Evolutionary conservation across 2,329 filamentous ascomycete species (phyloP).

Genomic region (Scedosporium aurantiacum): DNA sequence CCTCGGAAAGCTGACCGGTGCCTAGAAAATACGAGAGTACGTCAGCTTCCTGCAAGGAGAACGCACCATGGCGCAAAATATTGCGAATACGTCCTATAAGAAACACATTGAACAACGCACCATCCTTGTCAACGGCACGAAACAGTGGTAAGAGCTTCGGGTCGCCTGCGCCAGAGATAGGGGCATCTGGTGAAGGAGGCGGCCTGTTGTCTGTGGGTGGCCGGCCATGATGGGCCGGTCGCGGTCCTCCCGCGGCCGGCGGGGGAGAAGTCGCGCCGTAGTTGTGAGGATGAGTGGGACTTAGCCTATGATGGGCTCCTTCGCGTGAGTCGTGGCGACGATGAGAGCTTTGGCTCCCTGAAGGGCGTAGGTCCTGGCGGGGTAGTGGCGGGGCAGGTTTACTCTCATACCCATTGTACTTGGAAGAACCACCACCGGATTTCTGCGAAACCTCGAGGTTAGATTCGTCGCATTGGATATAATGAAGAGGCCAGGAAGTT

Average conservation of each 20-base stretch:
- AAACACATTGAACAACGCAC: conserved; percentile 30
- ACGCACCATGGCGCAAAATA: background rate
- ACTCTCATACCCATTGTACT: conserved; percentile 14
- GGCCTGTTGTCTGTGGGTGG: conserved; percentile 49
- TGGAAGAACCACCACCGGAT: conserved; percentile 24
- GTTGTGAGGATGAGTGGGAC: conserved; percentile 18
- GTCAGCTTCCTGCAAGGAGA: background rate
- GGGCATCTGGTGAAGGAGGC: conserved; percentile 49
- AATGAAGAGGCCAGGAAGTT: background rate
- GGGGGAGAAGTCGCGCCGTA: conserved; percentile 41
- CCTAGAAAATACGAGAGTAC: conserved; percentile 28
- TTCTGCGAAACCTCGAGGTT: background rate
- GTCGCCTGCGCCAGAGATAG: conserved; percentile 41
- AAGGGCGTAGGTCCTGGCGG: conserved; percentile 10
- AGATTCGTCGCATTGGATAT: background rate
- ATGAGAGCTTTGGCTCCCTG: conserved; percentile 8
- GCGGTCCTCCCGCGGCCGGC: conserved; percentile 30
- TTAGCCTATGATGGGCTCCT: conserved; percentile 7
- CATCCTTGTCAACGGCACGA: conserved; percentile 77
- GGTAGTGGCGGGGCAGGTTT: conserved; percentile 10
- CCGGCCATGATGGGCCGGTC: conserved; percentile 33
- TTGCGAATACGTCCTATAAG: too few species aligned
- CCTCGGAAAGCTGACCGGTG: conserved; percentile 73
- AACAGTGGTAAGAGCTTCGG: conserved; percentile 77
- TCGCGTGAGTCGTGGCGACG: conserved; percentile 7